Evolutionary conservation across 2,329 filamentous ascomycete species (phyloP).

Genomic region (Mycocentrospora acerina): DNA sequence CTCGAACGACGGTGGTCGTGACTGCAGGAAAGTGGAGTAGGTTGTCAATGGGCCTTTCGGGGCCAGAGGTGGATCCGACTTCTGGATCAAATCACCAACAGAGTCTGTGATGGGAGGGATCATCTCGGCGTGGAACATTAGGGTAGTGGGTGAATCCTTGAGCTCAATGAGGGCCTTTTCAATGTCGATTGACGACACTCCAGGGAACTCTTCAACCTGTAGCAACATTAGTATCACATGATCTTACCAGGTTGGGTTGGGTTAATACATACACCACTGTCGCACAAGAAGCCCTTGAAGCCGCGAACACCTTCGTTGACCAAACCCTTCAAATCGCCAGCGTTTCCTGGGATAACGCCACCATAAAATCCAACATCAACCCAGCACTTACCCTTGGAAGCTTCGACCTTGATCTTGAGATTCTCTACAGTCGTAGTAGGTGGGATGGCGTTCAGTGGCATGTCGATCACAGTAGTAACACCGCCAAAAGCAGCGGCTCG

Average conservation of each 20-base stretch:
- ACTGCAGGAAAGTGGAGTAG: conserved; percentile 90
- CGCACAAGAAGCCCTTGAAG: conserved; percentile 97
- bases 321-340: conserved; percentile 72
- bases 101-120: conserved; percentile 81
- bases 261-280: conserved; percentile 76
- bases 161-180: conserved; percentile 77
- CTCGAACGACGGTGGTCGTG: conserved; percentile 85
- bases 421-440: conserved; percentile 87
- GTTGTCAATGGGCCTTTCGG: conserved; percentile 71
- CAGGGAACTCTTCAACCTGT: conserved; percentile 92
- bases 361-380: conserved; percentile 99
- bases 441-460: conserved; percentile 96
- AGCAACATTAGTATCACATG: conserved; percentile 18
- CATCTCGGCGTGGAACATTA: conserved; percentile 99
- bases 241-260: neutral
- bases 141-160: conserved; percentile 77
- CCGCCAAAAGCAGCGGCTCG: conserved; percentile 91
- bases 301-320: conserved; percentile 85
- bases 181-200: conserved; percentile 79
- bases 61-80: conserved; percentile 66
- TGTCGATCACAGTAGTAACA: conserved; percentile 95
- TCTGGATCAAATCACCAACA: conserved; percentile 74
- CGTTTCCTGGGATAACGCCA: conserved; percentile 89
- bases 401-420: conserved; percentile 80
- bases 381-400: conserved; percentile 88